Conservation (phyloP, 1,284 basidiomycete species). For the Rhodotorula sp. region DNA sequence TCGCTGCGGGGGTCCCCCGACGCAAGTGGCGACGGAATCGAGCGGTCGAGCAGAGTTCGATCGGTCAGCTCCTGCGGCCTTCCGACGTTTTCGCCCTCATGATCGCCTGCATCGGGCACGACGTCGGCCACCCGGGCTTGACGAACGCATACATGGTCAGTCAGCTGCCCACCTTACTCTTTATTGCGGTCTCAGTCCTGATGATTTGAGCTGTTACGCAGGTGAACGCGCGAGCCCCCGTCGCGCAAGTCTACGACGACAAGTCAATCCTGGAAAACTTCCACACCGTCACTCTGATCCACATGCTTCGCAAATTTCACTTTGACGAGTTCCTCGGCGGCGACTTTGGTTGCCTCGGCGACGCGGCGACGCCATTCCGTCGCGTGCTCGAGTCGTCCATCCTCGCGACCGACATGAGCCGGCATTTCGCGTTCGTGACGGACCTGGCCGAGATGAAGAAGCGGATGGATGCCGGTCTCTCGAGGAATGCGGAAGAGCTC, state of each 20-base stretch:
- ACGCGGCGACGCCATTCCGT: slow-evolving; percentile 55
- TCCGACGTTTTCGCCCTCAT: slow-evolving; percentile 78
- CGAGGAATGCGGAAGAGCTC: slow-evolving; percentile 30
- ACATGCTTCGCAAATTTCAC: slow-evolving; percentile 76
- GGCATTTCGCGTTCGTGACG: slow-evolving; percentile 79
- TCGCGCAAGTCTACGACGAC: slow-evolving; percentile 82
- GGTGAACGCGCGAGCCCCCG: slow-evolving; percentile 87
- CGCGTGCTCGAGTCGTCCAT: slow-evolving; percentile 73
- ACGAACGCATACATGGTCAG: slow-evolving; percentile 86
- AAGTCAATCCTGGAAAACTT: slow-evolving; percentile 88
- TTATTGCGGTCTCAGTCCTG: not conserved
- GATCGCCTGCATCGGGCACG: slow-evolving; percentile 88
- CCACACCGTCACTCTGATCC: slow-evolving; percentile 79
- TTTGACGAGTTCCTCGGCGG: slow-evolving; percentile 55
- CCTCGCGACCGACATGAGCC: slow-evolving; percentile 87
- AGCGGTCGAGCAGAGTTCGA: slow-evolving; percentile 56
- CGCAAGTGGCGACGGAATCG: slow-evolving; percentile 46
- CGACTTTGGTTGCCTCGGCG: slow-evolving; percentile 44
- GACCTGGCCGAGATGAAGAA: slow-evolving; percentile 57
- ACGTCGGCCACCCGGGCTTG: slow-evolving; percentile 90
- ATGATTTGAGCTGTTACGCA: too few species aligned
- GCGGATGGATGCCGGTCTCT: not conserved
- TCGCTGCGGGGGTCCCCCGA: slow-evolving; percentile 28
- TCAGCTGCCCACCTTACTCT: slow-evolving; percentile 30
- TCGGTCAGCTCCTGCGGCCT: slow-evolving; percentile 57